These are phyloP conservation scores for Leccinum broughii DNA, from an alignment of 768 basidiomycete genomes.

Conservation along the genomic window DNA sequence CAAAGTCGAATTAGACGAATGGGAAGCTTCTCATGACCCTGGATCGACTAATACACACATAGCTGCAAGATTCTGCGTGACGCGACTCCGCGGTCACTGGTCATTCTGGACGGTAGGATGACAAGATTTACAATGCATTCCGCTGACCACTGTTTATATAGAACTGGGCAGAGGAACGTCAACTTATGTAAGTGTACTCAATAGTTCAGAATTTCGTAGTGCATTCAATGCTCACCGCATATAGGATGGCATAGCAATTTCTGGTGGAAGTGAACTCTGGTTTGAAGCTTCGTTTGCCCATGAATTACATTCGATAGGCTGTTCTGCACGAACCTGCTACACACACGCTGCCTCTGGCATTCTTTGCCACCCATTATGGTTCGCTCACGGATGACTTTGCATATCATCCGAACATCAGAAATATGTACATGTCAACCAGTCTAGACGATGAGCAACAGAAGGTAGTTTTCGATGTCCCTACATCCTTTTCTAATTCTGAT, in stretches of 20 bases:
- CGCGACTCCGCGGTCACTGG: slow-evolving; percentile 90
- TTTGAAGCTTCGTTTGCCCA: slow-evolving; percentile 7
- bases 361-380: slow-evolving; percentile 98
- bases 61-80: slow-evolving; percentile 93
- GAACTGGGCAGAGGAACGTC: slow-evolving; percentile 96
- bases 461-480: slow-evolving; percentile 41
- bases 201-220: neutral
- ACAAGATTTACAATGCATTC: neutral
- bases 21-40: slow-evolving; percentile 44
- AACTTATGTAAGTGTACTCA: slow-evolving; percentile 63
- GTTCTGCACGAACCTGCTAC: slow-evolving; percentile 95
- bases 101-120: slow-evolving; percentile 86
- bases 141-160: slow-evolving; percentile 33
- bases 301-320: slow-evolving; percentile 46
- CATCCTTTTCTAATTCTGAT: neutral
- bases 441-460: slow-evolving; percentile 92
- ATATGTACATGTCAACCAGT: slow-evolving; percentile 94
- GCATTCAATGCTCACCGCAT: slow-evolving; percentile 17
- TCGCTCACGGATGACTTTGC: slow-evolving; percentile 92
- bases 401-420: slow-evolving; percentile 89
- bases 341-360: slow-evolving; percentile 85
- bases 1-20: slow-evolving; percentile 98
- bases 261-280: slow-evolving; percentile 56
- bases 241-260: slow-evolving; percentile 97
- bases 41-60: slow-evolving; percentile 1